Percentiles rank a stretch among this genome's conserved stretches.
These are phyloP conservation scores for Rhododendron griersonianum DNA, from an alignment of 148 eudicot species.

Conservation along the genomic window DNA sequence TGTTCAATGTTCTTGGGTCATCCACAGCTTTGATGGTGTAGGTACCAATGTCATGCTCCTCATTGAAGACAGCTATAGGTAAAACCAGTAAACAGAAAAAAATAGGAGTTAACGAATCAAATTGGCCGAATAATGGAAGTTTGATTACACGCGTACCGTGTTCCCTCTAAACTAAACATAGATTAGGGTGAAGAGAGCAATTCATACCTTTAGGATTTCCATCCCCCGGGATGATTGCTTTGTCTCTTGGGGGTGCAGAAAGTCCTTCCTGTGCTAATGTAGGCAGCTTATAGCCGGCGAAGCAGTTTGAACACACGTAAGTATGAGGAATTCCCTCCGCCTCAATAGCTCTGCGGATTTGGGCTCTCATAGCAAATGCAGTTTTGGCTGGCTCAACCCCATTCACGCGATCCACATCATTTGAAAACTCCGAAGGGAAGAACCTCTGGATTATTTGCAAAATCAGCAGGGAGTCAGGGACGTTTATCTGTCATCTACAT, in stretches of 20 bases:
- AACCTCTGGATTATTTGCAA: conserved; percentile 36
- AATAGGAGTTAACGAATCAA: neutral
- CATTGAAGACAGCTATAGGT: conserved; percentile 30
- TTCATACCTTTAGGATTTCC: conserved; percentile 50
- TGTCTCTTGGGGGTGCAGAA: conserved; percentile 47
- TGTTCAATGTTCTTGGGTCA: conserved; percentile 53
- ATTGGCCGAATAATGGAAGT: neutral
- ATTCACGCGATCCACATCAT: conserved; percentile 38
- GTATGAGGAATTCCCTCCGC: conserved; percentile 60
- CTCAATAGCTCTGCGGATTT: conserved; percentile 53
- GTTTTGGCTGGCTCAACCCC: conserved; percentile 50
- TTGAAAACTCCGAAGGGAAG: conserved; percentile 60
- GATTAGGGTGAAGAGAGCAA: neutral
- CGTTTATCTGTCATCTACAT: neutral
- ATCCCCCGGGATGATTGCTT: conserved; percentile 39
- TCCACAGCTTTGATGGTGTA: conserved; percentile 50
- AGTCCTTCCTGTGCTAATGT: conserved; percentile 44
- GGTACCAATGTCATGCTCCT: conserved; percentile 45
- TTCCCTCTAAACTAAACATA: neutral
- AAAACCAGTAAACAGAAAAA: neutral
- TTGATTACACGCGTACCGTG: neutral
- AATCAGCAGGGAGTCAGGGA: too few species aligned
- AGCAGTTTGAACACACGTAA: conserved; percentile 35
- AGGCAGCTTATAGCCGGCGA: conserved; percentile 48
- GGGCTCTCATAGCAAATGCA: conserved; percentile 21